phyloP scores from a whole-genome alignment of 306 rosid genomes.

The Quercus berberidifolia region DNA sequence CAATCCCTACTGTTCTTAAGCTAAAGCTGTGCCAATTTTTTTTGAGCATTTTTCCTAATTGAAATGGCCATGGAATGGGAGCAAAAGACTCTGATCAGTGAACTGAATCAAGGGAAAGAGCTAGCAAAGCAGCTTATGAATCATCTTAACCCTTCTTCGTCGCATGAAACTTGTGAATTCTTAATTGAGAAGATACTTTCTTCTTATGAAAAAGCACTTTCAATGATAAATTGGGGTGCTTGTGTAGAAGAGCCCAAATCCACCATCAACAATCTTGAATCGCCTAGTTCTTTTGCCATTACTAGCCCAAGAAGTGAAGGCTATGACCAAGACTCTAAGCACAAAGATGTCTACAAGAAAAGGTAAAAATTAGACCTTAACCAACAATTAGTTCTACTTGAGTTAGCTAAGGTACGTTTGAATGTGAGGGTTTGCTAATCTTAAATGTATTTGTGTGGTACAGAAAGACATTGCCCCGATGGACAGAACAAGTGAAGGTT shows the following conservation, averaged over 20 bases:
- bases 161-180: conserved; percentile 29
- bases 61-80: conserved; percentile 38
- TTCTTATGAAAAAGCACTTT: conserved; percentile 53
- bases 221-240: conserved; percentile 27
- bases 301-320: conserved; percentile 44
- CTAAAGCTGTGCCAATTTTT: neutral
- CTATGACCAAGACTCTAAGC: conserved; percentile 36
- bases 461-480: conserved; percentile 52
- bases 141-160: conserved; percentile 36
- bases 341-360: conserved; percentile 53
- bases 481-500: conserved; percentile 63
- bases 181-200: conserved; percentile 52
- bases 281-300: conserved; percentile 34
- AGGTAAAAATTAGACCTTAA: conserved; percentile 40
- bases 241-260: conserved; percentile 21
- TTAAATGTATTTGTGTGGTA: conserved; percentile 16
- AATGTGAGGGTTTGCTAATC: neutral
- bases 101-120: conserved; percentile 62
- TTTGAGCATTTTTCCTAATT: conserved; percentile 13
- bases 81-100: conserved; percentile 37
- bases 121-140: conserved; percentile 46
- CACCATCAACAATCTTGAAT: conserved; percentile 19
- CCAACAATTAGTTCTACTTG: neutral
- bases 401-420: conserved; percentile 2
- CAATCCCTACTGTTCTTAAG: neutral